Evolutionary conservation across 345 rosid genomes (phyloP), one percentile per base, ranked within the genome.

Genomic region (Melastoma malabathricum): DNA sequence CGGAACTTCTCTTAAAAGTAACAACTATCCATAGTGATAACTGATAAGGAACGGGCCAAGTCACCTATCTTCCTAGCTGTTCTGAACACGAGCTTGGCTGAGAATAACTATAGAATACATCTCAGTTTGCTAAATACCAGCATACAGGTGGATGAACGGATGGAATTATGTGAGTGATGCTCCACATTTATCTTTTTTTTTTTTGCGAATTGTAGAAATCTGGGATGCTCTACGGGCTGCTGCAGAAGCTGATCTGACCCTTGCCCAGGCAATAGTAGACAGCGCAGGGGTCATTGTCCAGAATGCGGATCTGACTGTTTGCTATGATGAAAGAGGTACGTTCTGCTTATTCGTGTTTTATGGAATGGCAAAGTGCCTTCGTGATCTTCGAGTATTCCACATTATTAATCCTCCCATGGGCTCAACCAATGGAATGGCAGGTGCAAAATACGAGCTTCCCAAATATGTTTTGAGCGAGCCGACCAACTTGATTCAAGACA

Each of bases 171-270:
- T 10, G 12, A 34, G 10, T 34, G 41, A 34, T 34, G 41, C 12
- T 34, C 12, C 12, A 1, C 41, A 1, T 34, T 34, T 34, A 34
- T 34, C 41, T 6, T 34, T 34, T 34, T 34, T 34, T 34, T 10
- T 34, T 34, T 34, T 44, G 18, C 14, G 17, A 6, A 20, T 55
- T 18, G 20, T 75, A 89, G 95, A 85, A 76, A 81, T 89, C 51
- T 89, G 97, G 97, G 93, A 85, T 47, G 97, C 97, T 18, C 93
- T 89, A 46, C 85, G 83, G 6, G 97, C 82, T 61, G 97, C 97
- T 3, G 78, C 85, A 13, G 95, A 83, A 66, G 83, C 85, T 57
- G 95, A 89, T 41, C 45, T 79, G 46, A 47, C 63, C 48, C 81
- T 79, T 66, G 88, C 89, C 0, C 90, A 83, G 68, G 86, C 90